These are phyloP conservation scores for Fusarium agapanthi DNA, from an alignment of 2,329 filamentous ascomycete genomes.

Conservation along the genomic window DNA sequence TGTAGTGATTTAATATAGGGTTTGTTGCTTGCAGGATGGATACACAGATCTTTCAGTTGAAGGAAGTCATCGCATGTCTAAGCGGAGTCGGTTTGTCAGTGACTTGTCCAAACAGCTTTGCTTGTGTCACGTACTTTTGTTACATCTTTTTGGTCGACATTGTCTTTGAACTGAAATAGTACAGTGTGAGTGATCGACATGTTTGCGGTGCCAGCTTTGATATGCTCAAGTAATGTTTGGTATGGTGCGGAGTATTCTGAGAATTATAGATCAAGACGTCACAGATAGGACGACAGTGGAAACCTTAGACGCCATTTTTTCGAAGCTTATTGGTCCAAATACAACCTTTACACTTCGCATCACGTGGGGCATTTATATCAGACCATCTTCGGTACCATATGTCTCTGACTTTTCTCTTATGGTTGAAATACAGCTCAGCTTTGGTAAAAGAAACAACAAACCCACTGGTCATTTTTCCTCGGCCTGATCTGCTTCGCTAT, in stretches of 20 bases:
- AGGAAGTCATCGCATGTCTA: constrained; percentile 9
- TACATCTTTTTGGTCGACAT: not conserved
- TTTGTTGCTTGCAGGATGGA: not conserved
- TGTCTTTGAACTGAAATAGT: constrained; percentile 12
- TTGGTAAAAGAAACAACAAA: no score
- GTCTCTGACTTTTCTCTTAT: not conserved
- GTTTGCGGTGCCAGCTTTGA: not conserved
- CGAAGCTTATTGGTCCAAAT: not conserved
- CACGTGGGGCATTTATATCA: not conserved
- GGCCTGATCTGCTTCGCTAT: not conserved
- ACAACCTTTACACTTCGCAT: not conserved
- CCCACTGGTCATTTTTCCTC: not conserved
- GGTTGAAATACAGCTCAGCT: not conserved
- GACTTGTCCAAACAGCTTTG: not conserved
- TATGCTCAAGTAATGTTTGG: not conserved
- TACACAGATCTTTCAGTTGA: constrained; percentile 4
- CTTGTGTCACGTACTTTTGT: not conserved
- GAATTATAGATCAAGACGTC: not conserved
- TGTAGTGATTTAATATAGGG: constrained; percentile 5
- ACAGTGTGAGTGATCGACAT: constrained; percentile 16
- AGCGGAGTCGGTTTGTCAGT: not conserved
- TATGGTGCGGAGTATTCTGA: not conserved
- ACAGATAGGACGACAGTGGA: not conserved
- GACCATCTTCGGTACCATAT: not conserved
- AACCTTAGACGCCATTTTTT: not conserved